Evolutionary conservation across 106 monocot species (phyloP).

Genomic region (Hemerocallis citrina): DNA sequence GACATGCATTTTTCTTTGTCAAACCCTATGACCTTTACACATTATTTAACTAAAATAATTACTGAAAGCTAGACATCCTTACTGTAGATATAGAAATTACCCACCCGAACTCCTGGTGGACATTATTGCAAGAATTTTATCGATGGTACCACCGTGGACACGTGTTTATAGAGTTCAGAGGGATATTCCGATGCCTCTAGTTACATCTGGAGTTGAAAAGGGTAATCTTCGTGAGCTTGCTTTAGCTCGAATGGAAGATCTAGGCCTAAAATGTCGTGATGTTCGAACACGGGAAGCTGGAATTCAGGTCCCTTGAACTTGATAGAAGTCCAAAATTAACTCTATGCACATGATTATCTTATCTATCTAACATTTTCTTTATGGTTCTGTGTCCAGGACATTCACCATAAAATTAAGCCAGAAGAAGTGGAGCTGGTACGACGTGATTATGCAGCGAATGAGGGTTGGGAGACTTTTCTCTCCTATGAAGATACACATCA

Average conservation of each 20-base stretch:
- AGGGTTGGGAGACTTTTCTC: constrained; percentile 99
- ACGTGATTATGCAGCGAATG: constrained; percentile 94
- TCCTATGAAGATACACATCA: constrained; percentile 97
- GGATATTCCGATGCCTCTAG: constrained; percentile 99
- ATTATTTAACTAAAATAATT: neutral
- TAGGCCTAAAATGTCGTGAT: constrained; percentile 97
- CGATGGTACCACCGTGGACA: constrained; percentile 99
- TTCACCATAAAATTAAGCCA: constrained; percentile 95
- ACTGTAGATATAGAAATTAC: constrained; percentile 83
- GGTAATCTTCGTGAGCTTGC: constrained; percentile 98
- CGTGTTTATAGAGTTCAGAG: constrained; percentile 98
- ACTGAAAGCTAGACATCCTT: neutral
- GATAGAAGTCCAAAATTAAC: neutral
- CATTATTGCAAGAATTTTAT: constrained; percentile 88
- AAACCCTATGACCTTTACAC: neutral
- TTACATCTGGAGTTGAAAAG: constrained; percentile 97
- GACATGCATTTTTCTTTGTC: neutral
- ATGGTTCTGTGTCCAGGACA: constrained; percentile 50
- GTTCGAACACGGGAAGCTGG: constrained; percentile 99
- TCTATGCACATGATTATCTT: neutral
- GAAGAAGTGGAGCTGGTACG: constrained; percentile 93
- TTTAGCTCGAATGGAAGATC: constrained; percentile 96
- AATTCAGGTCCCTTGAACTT: constrained; percentile 61
- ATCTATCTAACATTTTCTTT: neutral
- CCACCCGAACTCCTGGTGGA: constrained; percentile 98